Evolutionary conservation across 2,329 filamentous ascomycete species (phyloP).

Genomic region (Metarhizium anisopliae): DNA sequence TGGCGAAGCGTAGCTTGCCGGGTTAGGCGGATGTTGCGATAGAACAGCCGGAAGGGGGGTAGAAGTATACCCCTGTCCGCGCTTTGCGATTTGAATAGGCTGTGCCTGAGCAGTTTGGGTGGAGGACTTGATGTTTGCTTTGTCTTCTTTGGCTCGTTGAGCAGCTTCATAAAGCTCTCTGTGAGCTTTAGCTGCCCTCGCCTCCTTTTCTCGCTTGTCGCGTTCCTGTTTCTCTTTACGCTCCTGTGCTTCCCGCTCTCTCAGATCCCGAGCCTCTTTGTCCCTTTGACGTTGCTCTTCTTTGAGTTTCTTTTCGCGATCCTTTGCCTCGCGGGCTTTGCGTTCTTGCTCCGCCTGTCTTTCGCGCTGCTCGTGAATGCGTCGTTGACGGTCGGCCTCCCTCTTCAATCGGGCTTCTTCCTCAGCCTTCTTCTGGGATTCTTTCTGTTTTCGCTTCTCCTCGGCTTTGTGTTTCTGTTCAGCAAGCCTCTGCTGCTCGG

Average conservation of each 20-base stretch:
- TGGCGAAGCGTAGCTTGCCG: constrained; percentile 61
- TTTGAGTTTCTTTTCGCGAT: constrained; percentile 74
- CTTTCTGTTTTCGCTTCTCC: constrained; percentile 84
- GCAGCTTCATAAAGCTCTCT: constrained; percentile 44
- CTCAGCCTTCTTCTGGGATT: constrained; percentile 80
- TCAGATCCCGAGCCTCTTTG: constrained; percentile 64
- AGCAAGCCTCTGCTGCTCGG: constrained; percentile 70
- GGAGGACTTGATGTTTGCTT: constrained; percentile 24
- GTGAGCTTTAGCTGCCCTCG: constrained; percentile 46
- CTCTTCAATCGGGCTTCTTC: constrained; percentile 81
- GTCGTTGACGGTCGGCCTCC: constrained; percentile 74
- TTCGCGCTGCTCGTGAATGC: constrained; percentile 76
- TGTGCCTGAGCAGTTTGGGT: constrained; percentile 23
- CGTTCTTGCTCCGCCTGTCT: constrained; percentile 78
- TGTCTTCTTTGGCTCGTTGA: constrained; percentile 63
- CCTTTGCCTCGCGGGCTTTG: constrained; percentile 53
- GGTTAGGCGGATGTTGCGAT: constrained; percentile 51
- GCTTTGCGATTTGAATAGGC: constrained; percentile 11
- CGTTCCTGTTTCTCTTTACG: constrained; percentile 52
- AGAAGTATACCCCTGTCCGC: constrained; percentile 26
- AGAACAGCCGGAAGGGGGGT: constrained; percentile 36
- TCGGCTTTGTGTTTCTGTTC: constrained; percentile 77
- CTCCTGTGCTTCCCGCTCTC: constrained; percentile 60
- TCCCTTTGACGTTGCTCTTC: constrained; percentile 76
- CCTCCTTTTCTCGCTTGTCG: constrained; percentile 53